Conservation (phyloP, 805 yeast species). For the Suhomyces vadensis region DNA sequence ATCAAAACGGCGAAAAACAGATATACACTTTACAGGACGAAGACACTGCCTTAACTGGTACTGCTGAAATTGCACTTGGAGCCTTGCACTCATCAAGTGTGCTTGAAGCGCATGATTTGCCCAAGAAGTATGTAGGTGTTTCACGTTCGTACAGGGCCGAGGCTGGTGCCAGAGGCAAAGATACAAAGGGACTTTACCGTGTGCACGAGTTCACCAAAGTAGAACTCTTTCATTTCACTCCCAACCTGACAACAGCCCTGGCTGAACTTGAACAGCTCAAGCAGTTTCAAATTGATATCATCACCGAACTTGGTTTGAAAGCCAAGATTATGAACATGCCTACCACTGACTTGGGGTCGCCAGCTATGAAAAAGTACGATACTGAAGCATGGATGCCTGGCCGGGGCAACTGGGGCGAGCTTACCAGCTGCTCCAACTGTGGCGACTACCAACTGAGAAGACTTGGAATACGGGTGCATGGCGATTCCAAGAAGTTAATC, state of each 20-base stretch:
- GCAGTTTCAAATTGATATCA: conserved; percentile 62
- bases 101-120: conserved; percentile 42
- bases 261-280: conserved; percentile 60
- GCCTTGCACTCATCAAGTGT: conserved; percentile 63
- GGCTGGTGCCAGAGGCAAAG: conserved; percentile 95
- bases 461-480: conserved; percentile 60
- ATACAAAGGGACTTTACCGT: conserved; percentile 86
- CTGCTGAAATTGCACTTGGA: conserved; percentile 94
- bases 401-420: conserved; percentile 87
- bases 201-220: conserved; percentile 97
- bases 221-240: conserved; percentile 78
- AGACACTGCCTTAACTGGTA: conserved; percentile 75
- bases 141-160: conserved; percentile 91
- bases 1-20: conserved; percentile 82
- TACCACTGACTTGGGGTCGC: conserved; percentile 85
- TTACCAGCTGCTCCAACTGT: conserved; percentile 89
- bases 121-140: conserved; percentile 70
- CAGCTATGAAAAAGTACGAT: conserved; percentile 88
- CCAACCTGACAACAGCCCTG: conserved; percentile 43
- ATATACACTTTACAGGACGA: conserved; percentile 63
- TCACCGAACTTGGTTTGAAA: conserved; percentile 67
- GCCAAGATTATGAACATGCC: conserved; percentile 90
- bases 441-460: conserved; percentile 88
- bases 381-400: conserved; percentile 99
- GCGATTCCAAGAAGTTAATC: conserved; percentile 30